A percentile compares a stretch with the other conserved stretches of the same genome.
Evolutionary conservation across 805 yeast species (phyloP).

Genomic region (Metschnikowia baotianmanensis): DNA sequence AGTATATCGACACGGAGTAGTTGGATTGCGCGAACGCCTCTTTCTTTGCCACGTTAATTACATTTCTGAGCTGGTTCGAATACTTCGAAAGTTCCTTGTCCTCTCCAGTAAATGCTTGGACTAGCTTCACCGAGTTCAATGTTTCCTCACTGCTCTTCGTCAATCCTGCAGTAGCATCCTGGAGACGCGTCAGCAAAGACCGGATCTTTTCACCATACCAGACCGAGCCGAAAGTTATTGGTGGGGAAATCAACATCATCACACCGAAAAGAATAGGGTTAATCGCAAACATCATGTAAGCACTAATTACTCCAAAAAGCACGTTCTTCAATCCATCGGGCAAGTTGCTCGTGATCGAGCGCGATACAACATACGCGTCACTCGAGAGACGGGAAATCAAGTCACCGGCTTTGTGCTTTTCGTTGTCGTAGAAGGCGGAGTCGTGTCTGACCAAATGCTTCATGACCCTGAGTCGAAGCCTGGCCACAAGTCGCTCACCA

Average conservation of each 20-base stretch:
- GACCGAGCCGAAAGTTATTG: slow-evolving; percentile 44
- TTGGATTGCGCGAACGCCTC: slow-evolving; percentile 47
- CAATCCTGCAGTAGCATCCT: slow-evolving; percentile 44
- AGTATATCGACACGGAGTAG: slow-evolving; percentile 42
- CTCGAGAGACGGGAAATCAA: slow-evolving; percentile 43
- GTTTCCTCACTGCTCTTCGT: slow-evolving; percentile 46
- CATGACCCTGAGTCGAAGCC: slow-evolving; percentile 42
- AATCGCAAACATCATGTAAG: slow-evolving; percentile 45
- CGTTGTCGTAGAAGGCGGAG: slow-evolving; percentile 40
- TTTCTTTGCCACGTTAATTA: slow-evolving; percentile 39
- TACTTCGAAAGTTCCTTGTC: slow-evolving; percentile 40
- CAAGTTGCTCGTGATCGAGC: slow-evolving; percentile 41
- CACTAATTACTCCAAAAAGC: slow-evolving; percentile 39
- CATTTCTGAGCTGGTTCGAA: slow-evolving; percentile 37
- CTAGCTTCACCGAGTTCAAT: slow-evolving; percentile 40
- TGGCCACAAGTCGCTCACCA: slow-evolving; percentile 45
- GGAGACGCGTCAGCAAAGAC: slow-evolving; percentile 38
- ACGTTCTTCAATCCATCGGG: slow-evolving; percentile 46
- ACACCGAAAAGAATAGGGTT: slow-evolving; percentile 43
- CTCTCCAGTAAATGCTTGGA: slow-evolving; percentile 45
- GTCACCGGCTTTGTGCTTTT: slow-evolving; percentile 46
- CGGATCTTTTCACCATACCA: slow-evolving; percentile 46
- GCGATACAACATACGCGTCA: slow-evolving; percentile 46
- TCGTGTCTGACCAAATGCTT: slow-evolving; percentile 43
- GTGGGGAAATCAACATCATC: slow-evolving; percentile 45